A percentile compares a stretch with the other conserved stretches of the same genome.
phyloP scores from a whole-genome alignment of 75 land plant species.

The Larix kaempferi region DNA sequence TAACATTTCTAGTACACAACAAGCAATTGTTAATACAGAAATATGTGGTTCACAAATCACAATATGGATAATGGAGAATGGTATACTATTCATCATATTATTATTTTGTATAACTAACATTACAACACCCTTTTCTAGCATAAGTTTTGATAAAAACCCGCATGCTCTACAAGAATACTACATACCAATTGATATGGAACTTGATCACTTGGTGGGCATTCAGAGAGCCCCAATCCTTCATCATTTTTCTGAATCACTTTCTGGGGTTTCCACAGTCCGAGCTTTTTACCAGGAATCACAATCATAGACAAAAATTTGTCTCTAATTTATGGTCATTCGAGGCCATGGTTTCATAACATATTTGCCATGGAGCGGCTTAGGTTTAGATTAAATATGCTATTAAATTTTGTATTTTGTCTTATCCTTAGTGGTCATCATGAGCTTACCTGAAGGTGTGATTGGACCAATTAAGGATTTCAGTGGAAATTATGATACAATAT shows the following conservation, averaged over 20 bases:
- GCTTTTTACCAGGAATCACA: slow-evolving; percentile 68
- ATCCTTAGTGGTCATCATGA: slow-evolving; percentile 65
- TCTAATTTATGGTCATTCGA: slow-evolving; percentile 56
- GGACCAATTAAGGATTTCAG: slow-evolving; percentile 68
- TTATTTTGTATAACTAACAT: not conserved
- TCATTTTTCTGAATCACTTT: slow-evolving; percentile 81
- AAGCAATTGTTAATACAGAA: not conserved
- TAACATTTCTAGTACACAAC: not conserved
- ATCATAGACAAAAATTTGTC: slow-evolving; percentile 38
- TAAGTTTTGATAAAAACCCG: not conserved
- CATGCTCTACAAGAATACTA: slow-evolving; percentile 65
- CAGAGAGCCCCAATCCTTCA: slow-evolving; percentile 85
- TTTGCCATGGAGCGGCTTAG: slow-evolving; percentile 88
- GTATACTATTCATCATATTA: not conserved
- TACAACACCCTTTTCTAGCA: not conserved
- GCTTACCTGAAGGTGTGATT: slow-evolving; percentile 75
- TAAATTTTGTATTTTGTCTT: slow-evolving; percentile 79
- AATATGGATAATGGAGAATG: not conserved
- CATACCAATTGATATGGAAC: slow-evolving; percentile 83
- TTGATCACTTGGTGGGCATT: slow-evolving; percentile 62
- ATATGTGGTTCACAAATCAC: not conserved
- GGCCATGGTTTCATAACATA: slow-evolving; percentile 79
- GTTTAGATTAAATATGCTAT: slow-evolving; percentile 69
- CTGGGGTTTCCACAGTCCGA: slow-evolving; percentile 76
- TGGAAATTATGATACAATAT: slow-evolving; percentile 89